These are phyloP conservation scores for Chloranthus sessilifolius DNA, from an alignment of 164 flowering plant genomes.

Conservation along the genomic window DNA sequence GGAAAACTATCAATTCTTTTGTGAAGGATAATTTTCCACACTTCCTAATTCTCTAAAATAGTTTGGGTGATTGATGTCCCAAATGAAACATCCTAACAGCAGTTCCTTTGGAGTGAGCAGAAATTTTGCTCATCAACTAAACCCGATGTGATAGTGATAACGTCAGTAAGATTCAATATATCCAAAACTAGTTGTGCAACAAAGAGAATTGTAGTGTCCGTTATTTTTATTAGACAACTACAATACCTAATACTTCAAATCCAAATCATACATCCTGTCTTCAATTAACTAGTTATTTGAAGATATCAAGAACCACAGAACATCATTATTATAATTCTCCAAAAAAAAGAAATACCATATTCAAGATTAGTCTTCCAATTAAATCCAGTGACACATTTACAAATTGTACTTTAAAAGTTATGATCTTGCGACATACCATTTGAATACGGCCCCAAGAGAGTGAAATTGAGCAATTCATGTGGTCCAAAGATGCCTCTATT, in stretches of 20 bases:
- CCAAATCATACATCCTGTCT: background rate
- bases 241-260: background rate
- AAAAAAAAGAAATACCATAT: too few relatives aligned
- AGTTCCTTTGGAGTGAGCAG: background rate
- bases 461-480: slow-evolving; percentile 62
- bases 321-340: too few relatives aligned
- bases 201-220: background rate
- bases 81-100: too few relatives aligned
- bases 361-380: too few relatives aligned
- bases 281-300: background rate
- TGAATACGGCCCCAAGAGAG: slow-evolving; percentile 43
- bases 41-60: too few relatives aligned
- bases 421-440: slow-evolving; percentile 67
- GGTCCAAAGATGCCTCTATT: slow-evolving; percentile 74
- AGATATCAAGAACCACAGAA: background rate
- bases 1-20: too few relatives aligned
- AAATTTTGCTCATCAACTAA: background rate
- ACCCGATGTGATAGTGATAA: background rate
- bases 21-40: too few relatives aligned
- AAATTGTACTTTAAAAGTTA: too few relatives aligned
- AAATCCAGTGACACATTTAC: too few relatives aligned
- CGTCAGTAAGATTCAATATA: background rate
- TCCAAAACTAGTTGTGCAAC: background rate
- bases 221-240: background rate
- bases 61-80: background rate